Conservation (phyloP, 2,329 filamentous ascomycete species). For the Nigrospora osmanthi region DNA sequence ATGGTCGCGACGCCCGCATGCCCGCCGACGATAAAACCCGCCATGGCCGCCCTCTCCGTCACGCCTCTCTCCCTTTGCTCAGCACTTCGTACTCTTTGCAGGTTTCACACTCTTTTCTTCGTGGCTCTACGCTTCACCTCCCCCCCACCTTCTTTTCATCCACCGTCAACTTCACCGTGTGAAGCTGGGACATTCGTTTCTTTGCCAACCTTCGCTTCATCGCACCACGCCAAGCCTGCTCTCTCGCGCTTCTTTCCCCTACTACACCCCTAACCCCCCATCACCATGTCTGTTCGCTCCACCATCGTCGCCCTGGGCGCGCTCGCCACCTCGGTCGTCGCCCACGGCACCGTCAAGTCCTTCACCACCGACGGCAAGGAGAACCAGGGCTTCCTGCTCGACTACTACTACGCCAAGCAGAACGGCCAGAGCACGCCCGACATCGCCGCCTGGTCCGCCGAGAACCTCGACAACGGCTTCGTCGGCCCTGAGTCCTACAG, state of each 20-base stretch:
- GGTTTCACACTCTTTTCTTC: background rate
- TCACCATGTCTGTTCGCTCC: conserved; percentile 8
- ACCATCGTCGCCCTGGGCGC: conserved; percentile 13
- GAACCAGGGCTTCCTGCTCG: conserved; percentile 19
- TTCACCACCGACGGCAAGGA: conserved; percentile 35
- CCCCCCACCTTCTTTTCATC: conserved; percentile 3
- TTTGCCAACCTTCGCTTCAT: background rate
- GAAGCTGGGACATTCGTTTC: conserved; percentile 5
- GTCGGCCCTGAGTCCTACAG: conserved; percentile 32
- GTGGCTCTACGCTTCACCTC: background rate
- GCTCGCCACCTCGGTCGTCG: conserved; percentile 17
- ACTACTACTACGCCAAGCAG: conserved; percentile 24
- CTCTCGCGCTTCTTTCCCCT: background rate
- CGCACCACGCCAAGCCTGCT: background rate
- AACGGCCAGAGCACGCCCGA: conserved; percentile 14
- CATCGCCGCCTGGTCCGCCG: conserved; percentile 22
- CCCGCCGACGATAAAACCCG: background rate
- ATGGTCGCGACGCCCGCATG: background rate
- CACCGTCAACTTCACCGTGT: conserved; percentile 6
- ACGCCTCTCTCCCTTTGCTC: background rate
- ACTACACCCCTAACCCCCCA: background rate
- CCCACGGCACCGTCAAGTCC: conserved; percentile 38
- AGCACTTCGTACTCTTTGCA: background rate
- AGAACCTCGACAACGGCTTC: conserved; percentile 39
- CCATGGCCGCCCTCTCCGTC: background rate